These are phyloP conservation scores for Pyrenophora seminiperda DNA, from an alignment of 2,329 filamentous ascomycete species.

Conservation along the genomic window DNA sequence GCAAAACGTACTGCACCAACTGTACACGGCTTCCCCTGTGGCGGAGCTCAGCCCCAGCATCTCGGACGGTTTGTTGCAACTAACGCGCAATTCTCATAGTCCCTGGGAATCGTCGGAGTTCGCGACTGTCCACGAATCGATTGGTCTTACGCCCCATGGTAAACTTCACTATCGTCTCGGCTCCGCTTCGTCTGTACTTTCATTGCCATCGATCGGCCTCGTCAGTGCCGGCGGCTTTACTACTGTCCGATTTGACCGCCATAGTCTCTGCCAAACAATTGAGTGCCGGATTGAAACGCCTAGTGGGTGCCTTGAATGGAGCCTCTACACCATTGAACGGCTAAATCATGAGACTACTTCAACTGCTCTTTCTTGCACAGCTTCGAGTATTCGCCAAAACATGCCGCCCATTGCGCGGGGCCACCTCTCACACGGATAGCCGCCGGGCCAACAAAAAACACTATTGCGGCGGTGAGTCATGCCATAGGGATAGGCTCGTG, in stretches of 20 bases:
- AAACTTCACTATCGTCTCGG: slow-evolving; percentile 10
- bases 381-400: slow-evolving; percentile 3
- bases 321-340: not conserved
- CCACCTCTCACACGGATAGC: slow-evolving; percentile 3
- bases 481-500: slow-evolving; percentile 20
- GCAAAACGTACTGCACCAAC: too few species aligned
- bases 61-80: slow-evolving; percentile 21
- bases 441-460: slow-evolving; percentile 2
- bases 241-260: slow-evolving; percentile 12
- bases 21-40: slow-evolving; percentile 22
- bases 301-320: slow-evolving; percentile 4
- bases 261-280: not conserved
- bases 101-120: slow-evolving; percentile 8
- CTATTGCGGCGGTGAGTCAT: slow-evolving; percentile 27
- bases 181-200: slow-evolving; percentile 11
- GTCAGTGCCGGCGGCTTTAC: slow-evolving; percentile 13
- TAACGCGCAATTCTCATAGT: slow-evolving; percentile 15
- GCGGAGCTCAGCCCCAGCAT: slow-evolving; percentile 29
- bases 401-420: not conserved
- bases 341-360: slow-evolving; percentile 9
- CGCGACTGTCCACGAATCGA: slow-evolving; percentile 5
- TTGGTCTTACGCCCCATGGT: slow-evolving; percentile 13
- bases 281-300: slow-evolving; percentile 12
- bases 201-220: slow-evolving; percentile 14
- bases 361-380: slow-evolving; percentile 1